Evolutionary conservation across 805 yeast species (phyloP).

Genomic region (Myxozyma vanderwaltii): DNA sequence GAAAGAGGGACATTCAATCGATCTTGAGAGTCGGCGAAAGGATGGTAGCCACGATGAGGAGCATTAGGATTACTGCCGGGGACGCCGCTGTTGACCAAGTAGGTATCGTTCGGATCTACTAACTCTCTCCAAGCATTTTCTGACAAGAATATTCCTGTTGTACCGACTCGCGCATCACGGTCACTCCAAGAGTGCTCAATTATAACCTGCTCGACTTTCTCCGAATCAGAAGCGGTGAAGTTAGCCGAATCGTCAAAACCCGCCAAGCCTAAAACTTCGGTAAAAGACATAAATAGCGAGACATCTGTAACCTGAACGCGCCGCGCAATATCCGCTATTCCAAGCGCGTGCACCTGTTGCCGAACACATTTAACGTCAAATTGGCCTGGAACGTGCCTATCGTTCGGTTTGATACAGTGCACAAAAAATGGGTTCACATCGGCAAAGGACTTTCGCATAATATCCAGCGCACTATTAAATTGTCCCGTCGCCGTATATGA

Average conservation of each 20-base stretch:
- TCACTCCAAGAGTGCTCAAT: conserved; percentile 42
- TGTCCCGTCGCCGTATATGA: conserved; percentile 41
- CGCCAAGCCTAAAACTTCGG: conserved; percentile 42
- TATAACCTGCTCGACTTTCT: conserved; percentile 40
- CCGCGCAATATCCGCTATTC: conserved; percentile 47
- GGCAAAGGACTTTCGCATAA: conserved; percentile 45
- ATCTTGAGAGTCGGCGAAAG: conserved; percentile 19
- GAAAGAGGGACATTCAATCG: conserved; percentile 33
- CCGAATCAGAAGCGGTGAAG: conserved; percentile 15
- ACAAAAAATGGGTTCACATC: conserved; percentile 47
- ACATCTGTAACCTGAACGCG: conserved; percentile 46
- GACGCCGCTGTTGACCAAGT: background rate
- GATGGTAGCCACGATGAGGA: conserved; percentile 4
- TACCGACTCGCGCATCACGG: conserved; percentile 45
- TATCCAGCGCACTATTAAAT: conserved; percentile 42
- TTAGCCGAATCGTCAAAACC: conserved; percentile 34
- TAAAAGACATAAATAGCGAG: conserved; percentile 45
- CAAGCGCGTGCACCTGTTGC: conserved; percentile 47
- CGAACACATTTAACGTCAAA: conserved; percentile 49
- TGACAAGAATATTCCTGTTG: conserved; percentile 47
- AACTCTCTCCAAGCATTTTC: conserved; percentile 47
- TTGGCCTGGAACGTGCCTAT: conserved; percentile 43
- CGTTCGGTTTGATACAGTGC: conserved; percentile 48
- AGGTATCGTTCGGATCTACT: conserved; percentile 42
- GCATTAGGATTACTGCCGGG: conserved; percentile 10